Conservation (phyloP, 2,329 filamentous ascomycete genomes). For the Emydomyces testavorans region DNA sequence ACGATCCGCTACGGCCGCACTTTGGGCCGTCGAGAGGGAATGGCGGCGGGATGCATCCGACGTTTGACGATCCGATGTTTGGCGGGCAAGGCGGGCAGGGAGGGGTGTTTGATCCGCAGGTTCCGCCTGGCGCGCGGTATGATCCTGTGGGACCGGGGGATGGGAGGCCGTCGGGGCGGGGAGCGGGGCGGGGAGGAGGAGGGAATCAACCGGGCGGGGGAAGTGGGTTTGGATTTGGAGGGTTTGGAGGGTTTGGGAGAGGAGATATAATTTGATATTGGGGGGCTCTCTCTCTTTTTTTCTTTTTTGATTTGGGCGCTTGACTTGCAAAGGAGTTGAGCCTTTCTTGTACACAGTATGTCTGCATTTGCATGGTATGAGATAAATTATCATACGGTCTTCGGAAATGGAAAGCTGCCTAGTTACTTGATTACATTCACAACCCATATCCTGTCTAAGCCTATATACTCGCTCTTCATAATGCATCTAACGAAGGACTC, state of each 20-base stretch:
- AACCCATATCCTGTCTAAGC: too few relatives aligned
- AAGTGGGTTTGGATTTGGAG: slow-evolving; percentile 22
- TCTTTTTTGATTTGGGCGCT: too few relatives aligned
- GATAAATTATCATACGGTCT: too few relatives aligned
- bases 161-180: slow-evolving; percentile 39
- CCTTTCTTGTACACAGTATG: too few relatives aligned
- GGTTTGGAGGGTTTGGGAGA: slow-evolving; percentile 40
- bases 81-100: slow-evolving; percentile 42
- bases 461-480: too few relatives aligned
- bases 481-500: too few relatives aligned
- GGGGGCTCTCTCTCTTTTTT: background rate
- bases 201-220: slow-evolving; percentile 44
- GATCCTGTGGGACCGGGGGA: slow-evolving; percentile 71
- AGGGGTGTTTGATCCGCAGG: slow-evolving; percentile 54
- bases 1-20: slow-evolving; percentile 64
- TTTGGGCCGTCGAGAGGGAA: slow-evolving; percentile 54
- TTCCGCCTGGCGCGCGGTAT: slow-evolving; percentile 80
- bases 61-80: slow-evolving; percentile 84
- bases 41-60: slow-evolving; percentile 84
- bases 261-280: slow-evolving; percentile 34
- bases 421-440: background rate
- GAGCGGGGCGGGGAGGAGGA: slow-evolving; percentile 32
- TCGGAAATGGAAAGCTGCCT: background rate
- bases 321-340: too few relatives aligned
- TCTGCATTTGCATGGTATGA: too few relatives aligned